These are phyloP conservation scores for Euphorbia lathyris DNA, from an alignment of 345 rosid species.

Conservation along the genomic window DNA sequence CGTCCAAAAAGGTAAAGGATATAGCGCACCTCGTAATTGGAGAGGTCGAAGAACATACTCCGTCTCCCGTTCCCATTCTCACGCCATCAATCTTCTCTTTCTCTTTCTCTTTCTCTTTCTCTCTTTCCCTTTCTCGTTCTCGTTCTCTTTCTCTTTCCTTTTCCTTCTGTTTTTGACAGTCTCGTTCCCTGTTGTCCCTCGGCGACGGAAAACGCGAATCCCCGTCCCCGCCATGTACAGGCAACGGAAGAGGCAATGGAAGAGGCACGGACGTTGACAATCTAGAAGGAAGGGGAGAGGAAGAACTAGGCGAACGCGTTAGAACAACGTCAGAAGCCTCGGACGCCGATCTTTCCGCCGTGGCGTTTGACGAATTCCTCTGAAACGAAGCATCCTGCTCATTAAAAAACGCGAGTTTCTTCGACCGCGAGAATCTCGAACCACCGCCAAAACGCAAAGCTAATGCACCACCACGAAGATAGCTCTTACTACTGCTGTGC, in stretches of 20 bases:
- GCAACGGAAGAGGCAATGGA: constrained; percentile 63
- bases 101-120: background rate
- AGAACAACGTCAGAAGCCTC: constrained; percentile 18
- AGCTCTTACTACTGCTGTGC: background rate
- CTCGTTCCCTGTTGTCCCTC: constrained; percentile 38
- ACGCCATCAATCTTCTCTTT: constrained; percentile 26
- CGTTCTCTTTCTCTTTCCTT: background rate
- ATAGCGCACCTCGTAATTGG: constrained; percentile 39
- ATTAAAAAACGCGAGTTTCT: constrained; percentile 55
- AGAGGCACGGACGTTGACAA: constrained; percentile 28
- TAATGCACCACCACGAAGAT: constrained; percentile 8
- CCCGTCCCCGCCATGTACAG: constrained; percentile 37
- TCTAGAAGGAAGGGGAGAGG: constrained; percentile 17
- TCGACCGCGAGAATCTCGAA: constrained; percentile 49
- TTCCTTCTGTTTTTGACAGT: constrained; percentile 10
- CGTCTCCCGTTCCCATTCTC: constrained; percentile 24
- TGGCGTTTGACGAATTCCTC: background rate
- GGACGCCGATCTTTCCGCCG: constrained; percentile 16
- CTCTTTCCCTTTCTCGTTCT: background rate
- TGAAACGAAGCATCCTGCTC: constrained; percentile 38
- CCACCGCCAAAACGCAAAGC: constrained; percentile 20
- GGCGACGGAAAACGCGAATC: constrained; percentile 38
- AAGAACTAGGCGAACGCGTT: constrained; percentile 30
- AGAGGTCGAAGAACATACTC: constrained; percentile 32
- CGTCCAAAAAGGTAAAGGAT: too few relatives aligned